Base-by-base conservation (phyloP, 192 early-diverging fungal species). In the Coemansia sp. region DNA sequence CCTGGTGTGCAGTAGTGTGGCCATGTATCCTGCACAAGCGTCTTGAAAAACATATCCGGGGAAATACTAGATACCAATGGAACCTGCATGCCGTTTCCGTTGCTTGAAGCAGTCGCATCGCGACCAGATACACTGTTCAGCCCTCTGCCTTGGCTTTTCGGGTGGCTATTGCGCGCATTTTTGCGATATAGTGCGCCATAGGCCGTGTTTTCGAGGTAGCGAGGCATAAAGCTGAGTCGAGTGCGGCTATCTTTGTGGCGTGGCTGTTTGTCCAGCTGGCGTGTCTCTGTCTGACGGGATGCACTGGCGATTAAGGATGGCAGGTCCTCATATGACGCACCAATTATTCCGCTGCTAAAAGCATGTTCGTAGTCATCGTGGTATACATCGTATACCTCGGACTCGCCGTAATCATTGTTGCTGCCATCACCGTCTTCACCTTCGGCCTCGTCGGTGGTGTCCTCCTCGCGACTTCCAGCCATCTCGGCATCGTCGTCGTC, bases 1-100 rank as follows among this genome's bases (percentile, higher is more conserved):
- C 64, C 74, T 6, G 79, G 75, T 41, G 68, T 76, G 58, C 79
- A 82, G 65, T 82, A 82, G 57, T 82, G 79, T 12, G 79, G 79
- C 79, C 79, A 82, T 43, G 79, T 69, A 39, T 82, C 79, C 39
- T 76, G 74, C 16, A 78, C 81, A 48, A 83, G 63, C 15, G 75
- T 71, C 35, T 56, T 66, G 63, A 77, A 83, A 60, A 83, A 83
- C 38, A 75, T 65, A 53, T 83, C 76, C 0, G 76, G 81, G 12
- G 81, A 66, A 49, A 83, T 60, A 10, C 21, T 52, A 9, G 64
- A 48, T 38, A 51, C 39, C 2, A 35, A 44, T 18, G 36, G 30
- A 46, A 44, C 49, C 39, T 45, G n/a, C 15, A 58, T 44, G 36
- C 41, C 34, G 33, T 44, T 21, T 36, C 5, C 23, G 49, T 26